Evolutionary conservation across 495 filamentous ascomycete species (phyloP).

Genomic region (Tricharina praecox): DNA sequence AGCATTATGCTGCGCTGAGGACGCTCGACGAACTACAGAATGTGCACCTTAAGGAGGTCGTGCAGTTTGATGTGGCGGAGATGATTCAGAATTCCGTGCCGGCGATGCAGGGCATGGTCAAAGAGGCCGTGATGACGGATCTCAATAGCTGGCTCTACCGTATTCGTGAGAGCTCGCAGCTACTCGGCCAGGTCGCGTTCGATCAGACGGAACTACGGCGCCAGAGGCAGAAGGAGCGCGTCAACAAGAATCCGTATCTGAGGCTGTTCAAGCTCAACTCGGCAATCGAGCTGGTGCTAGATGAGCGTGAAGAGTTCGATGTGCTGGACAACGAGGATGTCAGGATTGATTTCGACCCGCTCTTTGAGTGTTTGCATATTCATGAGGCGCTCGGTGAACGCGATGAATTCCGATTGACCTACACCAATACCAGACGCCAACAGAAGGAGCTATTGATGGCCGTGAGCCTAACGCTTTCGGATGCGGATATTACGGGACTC

Average conservation of each 20-base stretch:
- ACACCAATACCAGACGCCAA: constrained; percentile 69
- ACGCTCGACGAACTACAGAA: constrained; percentile 92
- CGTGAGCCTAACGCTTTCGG: constrained; percentile 38
- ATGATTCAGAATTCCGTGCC: constrained; percentile 92
- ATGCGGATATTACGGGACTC: constrained; percentile 55
- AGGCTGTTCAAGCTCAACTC: constrained; percentile 82
- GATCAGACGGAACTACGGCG: constrained; percentile 85
- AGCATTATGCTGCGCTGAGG: constrained; percentile 85
- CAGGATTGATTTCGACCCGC: constrained; percentile 80
- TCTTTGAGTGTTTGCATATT: constrained; percentile 93
- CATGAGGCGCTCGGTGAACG: constrained; percentile 86
- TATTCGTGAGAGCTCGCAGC: constrained; percentile 88
- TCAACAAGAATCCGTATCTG: constrained; percentile 51
- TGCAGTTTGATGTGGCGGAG: constrained; percentile 86
- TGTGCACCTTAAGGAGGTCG: constrained; percentile 81
- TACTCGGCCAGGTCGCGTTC: constrained; percentile 90
- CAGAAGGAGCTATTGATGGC: constrained; percentile 86
- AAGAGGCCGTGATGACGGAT: constrained; percentile 92
- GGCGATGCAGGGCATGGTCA: constrained; percentile 77
- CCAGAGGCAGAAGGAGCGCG: constrained; percentile 61
- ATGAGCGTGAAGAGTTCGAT: constrained; percentile 90
- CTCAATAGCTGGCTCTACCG: constrained; percentile 95
- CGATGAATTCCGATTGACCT: constrained; percentile 77
- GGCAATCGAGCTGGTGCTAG: constrained; percentile 83
- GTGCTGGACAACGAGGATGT: constrained; percentile 85